These are phyloP conservation scores for Ophiosphaerella korrae DNA, from an alignment of 2,329 filamentous ascomycete genomes.

Conservation along the genomic window DNA sequence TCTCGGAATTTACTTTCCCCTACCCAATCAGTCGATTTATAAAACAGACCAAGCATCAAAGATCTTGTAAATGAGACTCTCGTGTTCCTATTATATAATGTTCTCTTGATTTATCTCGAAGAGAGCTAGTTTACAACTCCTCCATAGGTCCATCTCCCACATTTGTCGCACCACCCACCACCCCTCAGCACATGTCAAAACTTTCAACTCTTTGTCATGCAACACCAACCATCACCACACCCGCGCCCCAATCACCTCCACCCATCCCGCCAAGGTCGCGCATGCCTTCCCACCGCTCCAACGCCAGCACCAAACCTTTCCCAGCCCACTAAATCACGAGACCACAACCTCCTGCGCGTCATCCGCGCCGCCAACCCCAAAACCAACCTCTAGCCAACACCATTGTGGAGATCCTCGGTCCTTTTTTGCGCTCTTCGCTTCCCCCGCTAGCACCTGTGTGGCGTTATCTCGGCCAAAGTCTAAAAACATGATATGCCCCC, in stretches of 20 bases:
- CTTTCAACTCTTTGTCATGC: neutral
- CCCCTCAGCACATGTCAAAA: neutral
- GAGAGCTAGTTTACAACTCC: no score
- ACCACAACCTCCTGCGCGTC: slow-evolving; percentile 19
- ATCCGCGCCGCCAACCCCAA: slow-evolving; percentile 6
- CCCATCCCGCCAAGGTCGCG: slow-evolving; percentile 8
- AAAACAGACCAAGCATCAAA: no score
- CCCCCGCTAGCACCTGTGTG: neutral
- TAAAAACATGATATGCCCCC: no score
- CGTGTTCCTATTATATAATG: no score
- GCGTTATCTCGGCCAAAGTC: no score
- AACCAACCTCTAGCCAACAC: neutral
- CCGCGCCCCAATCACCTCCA: slow-evolving; percentile 8
- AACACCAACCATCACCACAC: slow-evolving; percentile 1
- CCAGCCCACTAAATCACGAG: slow-evolving; percentile 18
- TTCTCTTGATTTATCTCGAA: no score
- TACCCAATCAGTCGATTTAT: no score
- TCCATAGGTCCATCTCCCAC: no score
- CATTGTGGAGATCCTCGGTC: neutral
- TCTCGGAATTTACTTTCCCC: no score
- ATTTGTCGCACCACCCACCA: no score
- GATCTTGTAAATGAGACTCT: no score
- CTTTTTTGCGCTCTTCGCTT: neutral
- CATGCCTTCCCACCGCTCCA: neutral
- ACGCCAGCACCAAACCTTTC: neutral